Evolutionary conservation across 176 grass and related monocot genomes (phyloP).

Genomic region (Eragrostis curvula): DNA sequence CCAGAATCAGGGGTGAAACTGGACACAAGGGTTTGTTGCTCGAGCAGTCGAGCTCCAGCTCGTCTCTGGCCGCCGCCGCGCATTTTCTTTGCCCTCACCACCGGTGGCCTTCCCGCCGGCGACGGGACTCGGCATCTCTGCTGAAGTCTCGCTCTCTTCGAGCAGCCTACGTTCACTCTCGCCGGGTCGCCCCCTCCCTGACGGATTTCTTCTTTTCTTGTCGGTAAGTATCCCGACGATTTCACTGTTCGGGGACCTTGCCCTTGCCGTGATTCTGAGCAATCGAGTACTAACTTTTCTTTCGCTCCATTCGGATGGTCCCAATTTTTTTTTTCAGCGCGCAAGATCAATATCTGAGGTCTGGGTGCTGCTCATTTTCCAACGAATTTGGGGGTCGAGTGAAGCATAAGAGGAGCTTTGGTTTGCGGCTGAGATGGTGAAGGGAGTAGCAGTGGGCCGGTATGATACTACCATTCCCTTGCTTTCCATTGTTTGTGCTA

Average conservation of each 20-base stretch:
- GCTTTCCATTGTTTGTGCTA: background rate
- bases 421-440: background rate
- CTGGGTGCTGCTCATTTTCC: background rate
- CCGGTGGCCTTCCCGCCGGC: background rate
- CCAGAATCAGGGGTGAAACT: background rate
- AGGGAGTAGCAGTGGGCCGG: background rate
- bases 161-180: background rate
- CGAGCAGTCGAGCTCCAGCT: too few relatives aligned
- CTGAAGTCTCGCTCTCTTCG: background rate
- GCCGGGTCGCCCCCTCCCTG: too few relatives aligned
- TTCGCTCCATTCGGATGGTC: background rate
- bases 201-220: background rate
- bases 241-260: background rate
- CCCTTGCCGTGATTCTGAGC: too few relatives aligned
- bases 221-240: background rate
- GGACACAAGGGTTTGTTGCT: background rate
- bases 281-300: background rate
- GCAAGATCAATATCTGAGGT: background rate
- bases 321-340: background rate
- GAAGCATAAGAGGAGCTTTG: background rate
- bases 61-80: background rate
- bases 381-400: background rate
- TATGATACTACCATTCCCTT: background rate
- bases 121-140: background rate
- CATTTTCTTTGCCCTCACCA: background rate